Evolutionary conservation across 176 grass and related monocot species (phyloP).

Genomic region (Ampelocalamus luodianensis): DNA sequence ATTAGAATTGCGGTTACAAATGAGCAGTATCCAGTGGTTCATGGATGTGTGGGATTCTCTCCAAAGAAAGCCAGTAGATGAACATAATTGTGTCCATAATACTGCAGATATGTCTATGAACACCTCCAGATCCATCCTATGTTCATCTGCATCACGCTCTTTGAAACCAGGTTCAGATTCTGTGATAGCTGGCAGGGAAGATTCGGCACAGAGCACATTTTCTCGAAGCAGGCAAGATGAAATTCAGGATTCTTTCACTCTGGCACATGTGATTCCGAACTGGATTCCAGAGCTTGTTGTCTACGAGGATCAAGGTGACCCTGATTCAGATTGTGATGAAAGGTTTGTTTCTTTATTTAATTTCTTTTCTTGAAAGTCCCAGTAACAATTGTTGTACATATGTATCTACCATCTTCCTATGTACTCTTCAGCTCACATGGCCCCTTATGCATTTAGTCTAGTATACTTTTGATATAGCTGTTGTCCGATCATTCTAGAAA

Average conservation of each 20-base stretch:
- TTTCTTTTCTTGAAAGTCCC: conserved; percentile 15
- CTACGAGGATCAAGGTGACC: conserved; percentile 55
- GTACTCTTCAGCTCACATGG: conserved; percentile 28
- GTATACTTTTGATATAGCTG: conserved; percentile 5
- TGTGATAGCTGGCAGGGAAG: conserved; percentile 36
- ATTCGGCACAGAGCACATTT: conserved; percentile 27
- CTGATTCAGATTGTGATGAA: conserved; percentile 79
- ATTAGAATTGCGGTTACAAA: conserved; percentile 76
- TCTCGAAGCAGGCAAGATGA: conserved; percentile 60
- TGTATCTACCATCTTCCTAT: background rate
- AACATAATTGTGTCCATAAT: conserved; percentile 45
- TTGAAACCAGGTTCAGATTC: conserved; percentile 52
- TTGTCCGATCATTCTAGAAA: conserved; percentile 19
- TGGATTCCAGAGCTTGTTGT: conserved; percentile 73
- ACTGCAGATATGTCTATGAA: conserved; percentile 48
- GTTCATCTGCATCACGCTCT: conserved; percentile 41
- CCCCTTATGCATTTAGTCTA: background rate
- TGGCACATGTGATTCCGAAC: conserved; percentile 77
- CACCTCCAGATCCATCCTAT: conserved; percentile 39
- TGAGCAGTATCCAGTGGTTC: conserved; percentile 76
- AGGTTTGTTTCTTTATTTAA: conserved; percentile 65
- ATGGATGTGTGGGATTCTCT: conserved; percentile 65
- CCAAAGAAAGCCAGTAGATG: conserved; percentile 47
- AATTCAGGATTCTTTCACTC: conserved; percentile 66
- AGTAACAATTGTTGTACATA: background rate